Evolutionary conservation across 179 eudicot species (phyloP), one percentile per base, ranked within the genome.

Genomic region (Carnegiea gigantea): DNA sequence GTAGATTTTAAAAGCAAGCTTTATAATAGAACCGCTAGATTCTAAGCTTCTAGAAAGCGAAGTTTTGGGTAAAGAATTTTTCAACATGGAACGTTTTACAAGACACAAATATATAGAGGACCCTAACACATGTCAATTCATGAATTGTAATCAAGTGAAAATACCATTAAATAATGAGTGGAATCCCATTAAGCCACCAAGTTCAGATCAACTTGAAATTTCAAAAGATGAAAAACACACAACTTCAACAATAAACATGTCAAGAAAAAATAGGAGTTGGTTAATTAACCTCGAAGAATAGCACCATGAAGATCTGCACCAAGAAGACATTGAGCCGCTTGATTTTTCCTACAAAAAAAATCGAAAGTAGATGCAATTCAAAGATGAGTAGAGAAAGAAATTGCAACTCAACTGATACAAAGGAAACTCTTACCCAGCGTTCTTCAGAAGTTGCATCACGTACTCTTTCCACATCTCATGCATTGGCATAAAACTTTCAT

Each of bases 241-340:
- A 9, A 40, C 70, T 24, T 51, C 11, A 51, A 49, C 11, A 7
- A 43, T 9, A 1, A 44, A 33, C 13, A 65, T 7, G 18, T 75
- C 24, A 5, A 74, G 15, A 57, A 10, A 13, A 43, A 3, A 59
- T 3, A 54, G 53, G 2, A 20, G 44, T n/a, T 11, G 0, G 65
- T 43, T 60, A 2, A 40, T 23, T 54, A 24, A 93, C 98, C 95
- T 90, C 91, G 83, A 85, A 95, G 85, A 82, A 92, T 81, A 77
- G 98, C 93, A 84, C 98, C 98, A 78, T 93, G 98, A 79, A 95
- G 86, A 86, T 93, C 97, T 44, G 97, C 98, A 85, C 84, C 86
- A 77, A 91, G 88, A 60, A 95, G 96, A 84, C 90, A 82, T 30
- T 89, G 90, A 30, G 98, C 91, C 83, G 90, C 78, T 73, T 95